Base-by-base conservation (phyloP, 805 yeast genomes). In the Torulaspora franciscae region DNA sequence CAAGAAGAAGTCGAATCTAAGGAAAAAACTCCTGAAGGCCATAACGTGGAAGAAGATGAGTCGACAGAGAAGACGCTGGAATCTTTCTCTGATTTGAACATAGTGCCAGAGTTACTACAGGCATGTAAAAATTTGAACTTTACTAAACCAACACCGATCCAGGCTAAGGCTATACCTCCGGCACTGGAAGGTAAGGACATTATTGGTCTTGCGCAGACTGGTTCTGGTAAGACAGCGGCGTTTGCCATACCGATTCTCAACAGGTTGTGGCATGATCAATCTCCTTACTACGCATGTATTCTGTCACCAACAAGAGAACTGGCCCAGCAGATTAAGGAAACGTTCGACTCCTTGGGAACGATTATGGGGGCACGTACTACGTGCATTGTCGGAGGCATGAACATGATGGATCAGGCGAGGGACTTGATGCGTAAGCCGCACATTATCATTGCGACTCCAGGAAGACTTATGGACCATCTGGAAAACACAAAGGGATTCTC, bases 211-310 rank as follows among this genome's bases (percentile, higher is more conserved):
- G 99, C 99, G 0, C 96, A 91, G 61, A 91, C 99, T 0, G 99
- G 99, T 36, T 87, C 96, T 3, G 99, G 99, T 52, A 91, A 91
- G 66, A 93, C 99, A 0, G 99, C 98, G 0, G 99, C 99, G 0
- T 93, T 93, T 73, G 97, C 98, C 7, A 80, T 93, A 41, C 99
- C 99, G 1, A 87, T 93, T 36, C 73, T 93, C 26, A 97, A 93
- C 64, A 81, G 87, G 1, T 72, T 93, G 39, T 90, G 96, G 88
- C 80, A 87, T 44, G 89, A 83, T 23, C 96, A 91, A 58, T 74
- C 83, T 2, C 90, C 96, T 3, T 85, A 85, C 57, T 93, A 80
- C 66, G 95, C 95, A 3, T 80, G 93, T 54, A 93, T 93, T 1
- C 66, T 93, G 53, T 85, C 91, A 0, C 95, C 95, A 45, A 85